Evolutionary conservation across 441 rosid genomes (phyloP).

Genomic region (Euphorbia schlechtendalii): DNA sequence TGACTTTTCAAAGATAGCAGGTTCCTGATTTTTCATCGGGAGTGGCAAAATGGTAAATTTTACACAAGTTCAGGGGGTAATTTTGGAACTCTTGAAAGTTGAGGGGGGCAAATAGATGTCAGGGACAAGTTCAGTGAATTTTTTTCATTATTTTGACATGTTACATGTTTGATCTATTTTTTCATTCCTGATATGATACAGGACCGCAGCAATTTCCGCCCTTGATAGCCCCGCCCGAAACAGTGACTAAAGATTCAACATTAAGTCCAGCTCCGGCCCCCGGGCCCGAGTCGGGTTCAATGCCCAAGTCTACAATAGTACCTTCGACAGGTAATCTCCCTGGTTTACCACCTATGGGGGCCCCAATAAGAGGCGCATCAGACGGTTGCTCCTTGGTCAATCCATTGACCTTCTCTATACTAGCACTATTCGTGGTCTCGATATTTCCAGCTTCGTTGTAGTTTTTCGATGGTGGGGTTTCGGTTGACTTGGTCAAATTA

Average conservation of each 20-base stretch:
- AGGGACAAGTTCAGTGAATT: too few relatives aligned
- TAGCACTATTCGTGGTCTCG: constrained; percentile 29
- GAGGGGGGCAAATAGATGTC: too few relatives aligned
- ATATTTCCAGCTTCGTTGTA: constrained; percentile 27
- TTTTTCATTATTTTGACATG: too few relatives aligned
- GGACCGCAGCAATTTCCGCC: constrained; percentile 63
- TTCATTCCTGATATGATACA: constrained; percentile 25
- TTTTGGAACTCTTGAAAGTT: too few relatives aligned
- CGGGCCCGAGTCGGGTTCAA: constrained; percentile 35
- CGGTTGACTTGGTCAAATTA: constrained; percentile 12
- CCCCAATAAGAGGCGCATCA: constrained; percentile 54
- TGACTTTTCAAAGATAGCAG: constrained; percentile 10
- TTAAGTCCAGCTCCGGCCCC: constrained; percentile 61
- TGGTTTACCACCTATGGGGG: constrained; percentile 39
- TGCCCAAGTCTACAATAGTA: constrained; percentile 40
- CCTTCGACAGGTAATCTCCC: constrained; percentile 58
- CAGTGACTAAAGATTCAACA: constrained; percentile 37
- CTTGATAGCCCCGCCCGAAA: constrained; percentile 69
- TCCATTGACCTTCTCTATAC: constrained; percentile 25
- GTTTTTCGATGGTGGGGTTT: constrained; percentile 20
- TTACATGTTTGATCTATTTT: background rate
- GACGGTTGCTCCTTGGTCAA: constrained; percentile 31
- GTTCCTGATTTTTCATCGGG: too few relatives aligned
- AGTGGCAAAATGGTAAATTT: too few relatives aligned
- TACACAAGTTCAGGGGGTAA: too few relatives aligned